Evolutionary conservation across 2,329 filamentous ascomycete species (phyloP), one percentile per base, ranked within the genome.

Genomic region (Exophiala xenobiotica): DNA sequence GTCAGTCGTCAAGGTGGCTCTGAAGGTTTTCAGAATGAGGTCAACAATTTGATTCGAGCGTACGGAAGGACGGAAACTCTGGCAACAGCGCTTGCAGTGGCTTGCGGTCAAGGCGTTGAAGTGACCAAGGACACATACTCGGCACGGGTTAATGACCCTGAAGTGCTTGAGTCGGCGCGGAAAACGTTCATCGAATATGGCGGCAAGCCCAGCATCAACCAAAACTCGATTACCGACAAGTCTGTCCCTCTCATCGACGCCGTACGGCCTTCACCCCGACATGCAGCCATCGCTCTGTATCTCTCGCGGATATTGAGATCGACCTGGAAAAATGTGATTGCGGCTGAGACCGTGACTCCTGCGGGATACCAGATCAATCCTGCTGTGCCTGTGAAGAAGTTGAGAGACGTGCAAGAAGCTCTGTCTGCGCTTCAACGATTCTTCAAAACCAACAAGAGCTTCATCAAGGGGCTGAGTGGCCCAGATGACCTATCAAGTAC

Each of bases 381-480:
- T 1, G 84, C 84, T 0, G 78, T 96, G 18, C 70, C 78, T 2
- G 69, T 82, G 1, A 59, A 74, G 20, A 96, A 93, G 66, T 74
- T 99, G 9, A 81, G 82, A 53, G 74, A 78, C 9, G 83, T 95
- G 0, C 93, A 97, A 64, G 85, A 88, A 53, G 87, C 90, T 63
- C 73, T 99, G 3, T 85, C 89, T 53, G 80, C 86, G 4, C 73
- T 99, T 26, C 81, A 87, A 40, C 83, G 84, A 11, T 99, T 99
- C 65, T 80, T 99, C 38, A 82, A 88, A 29, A 78, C 81, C n/a
- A 99, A 99, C 70, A 88, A 87, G 58, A 85, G 83, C 45, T 90
- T 95, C 53, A 97, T 99, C 52, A 91, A 96, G 65, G 93, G 95
- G 5, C 75, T 99, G 45, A 88, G 90, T n/a, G 92, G 92, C 0